phyloP scores from a whole-genome alignment of 495 filamentous ascomycete genomes.

The Beverwykella pulmonaria region DNA sequence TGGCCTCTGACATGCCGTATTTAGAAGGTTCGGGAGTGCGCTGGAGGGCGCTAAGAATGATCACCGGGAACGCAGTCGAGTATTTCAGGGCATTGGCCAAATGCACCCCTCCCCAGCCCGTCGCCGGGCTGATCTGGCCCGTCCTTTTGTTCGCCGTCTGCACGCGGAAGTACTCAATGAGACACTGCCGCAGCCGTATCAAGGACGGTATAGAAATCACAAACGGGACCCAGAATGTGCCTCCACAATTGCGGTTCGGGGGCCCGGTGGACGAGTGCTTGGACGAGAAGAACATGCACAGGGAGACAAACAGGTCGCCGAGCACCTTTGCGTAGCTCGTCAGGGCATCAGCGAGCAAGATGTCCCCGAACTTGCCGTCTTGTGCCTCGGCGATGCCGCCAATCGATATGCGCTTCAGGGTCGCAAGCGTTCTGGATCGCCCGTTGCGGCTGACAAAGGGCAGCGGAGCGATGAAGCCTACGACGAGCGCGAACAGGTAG shows the following conservation, averaged over 20 bases:
- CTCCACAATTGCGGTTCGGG: constrained; percentile 81
- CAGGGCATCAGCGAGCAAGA: constrained; percentile 90
- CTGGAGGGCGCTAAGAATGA: constrained; percentile 73
- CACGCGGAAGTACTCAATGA: constrained; percentile 83
- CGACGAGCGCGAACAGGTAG: constrained; percentile 69
- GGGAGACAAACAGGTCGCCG: constrained; percentile 81
- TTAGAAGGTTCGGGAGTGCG: constrained; percentile 63
- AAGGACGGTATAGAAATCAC: constrained; percentile 78
- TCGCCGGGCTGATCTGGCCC: constrained; percentile 44
- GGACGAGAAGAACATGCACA: constrained; percentile 82
- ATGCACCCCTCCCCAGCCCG: constrained; percentile 77
- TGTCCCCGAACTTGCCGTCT: constrained; percentile 90
- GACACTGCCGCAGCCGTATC: constrained; percentile 88
- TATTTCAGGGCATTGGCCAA: constrained; percentile 94
- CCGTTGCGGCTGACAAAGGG: constrained; percentile 70
- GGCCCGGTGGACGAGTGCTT: constrained; percentile 72
- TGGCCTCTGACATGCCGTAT: constrained; percentile 59
- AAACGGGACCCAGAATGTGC: constrained; percentile 71
- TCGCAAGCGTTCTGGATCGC: constrained; percentile 71
- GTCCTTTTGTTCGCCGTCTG: constrained; percentile 49
- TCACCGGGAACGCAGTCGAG: constrained; percentile 86
- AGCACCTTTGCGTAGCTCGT: constrained; percentile 93
- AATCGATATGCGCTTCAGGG: constrained; percentile 70
- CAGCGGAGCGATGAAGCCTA: constrained; percentile 72
- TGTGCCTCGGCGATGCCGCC: constrained; percentile 79